These are phyloP conservation scores for Dillenia suffruticosa DNA, from an alignment of 164 flowering plant genomes.

Conservation along the genomic window DNA sequence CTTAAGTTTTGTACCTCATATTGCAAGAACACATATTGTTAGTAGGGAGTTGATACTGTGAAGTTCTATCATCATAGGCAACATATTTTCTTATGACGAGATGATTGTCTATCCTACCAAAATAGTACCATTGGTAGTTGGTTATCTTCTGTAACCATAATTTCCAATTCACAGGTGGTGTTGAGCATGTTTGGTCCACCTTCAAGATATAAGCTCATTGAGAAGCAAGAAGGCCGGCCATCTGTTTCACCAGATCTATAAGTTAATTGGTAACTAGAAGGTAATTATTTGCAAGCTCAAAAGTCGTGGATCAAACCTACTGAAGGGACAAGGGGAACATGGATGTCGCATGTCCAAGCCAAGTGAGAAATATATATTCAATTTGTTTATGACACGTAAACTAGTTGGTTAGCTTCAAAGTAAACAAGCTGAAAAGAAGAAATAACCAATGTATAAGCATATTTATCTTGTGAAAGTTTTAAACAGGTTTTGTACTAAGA, in stretches of 20 bases:
- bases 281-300: neutral
- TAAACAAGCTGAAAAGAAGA: neutral
- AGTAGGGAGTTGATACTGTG: no score
- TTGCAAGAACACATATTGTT: no score
- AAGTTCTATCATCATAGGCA: no score
- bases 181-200: slow-evolving; percentile 63
- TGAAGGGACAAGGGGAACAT: neutral
- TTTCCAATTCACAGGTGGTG: slow-evolving; percentile 31
- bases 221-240: slow-evolving; percentile 28
- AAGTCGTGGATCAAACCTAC: neutral
- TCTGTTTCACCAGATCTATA: slow-evolving; percentile 6
- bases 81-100: no score
- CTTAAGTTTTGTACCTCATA: no score
- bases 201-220: slow-evolving; percentile 31
- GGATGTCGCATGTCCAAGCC: neutral
- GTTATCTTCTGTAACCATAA: no score
- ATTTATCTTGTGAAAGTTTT: no score
- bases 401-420: neutral
- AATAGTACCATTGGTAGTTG: no score
- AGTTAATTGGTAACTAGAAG: neutral
- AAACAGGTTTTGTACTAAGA: no score
- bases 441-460: no score
- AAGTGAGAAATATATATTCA: neutral
- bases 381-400: neutral
- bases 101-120: no score